Conservation (phyloP, 2,329 filamentous ascomycete genomes). For the Hypoxylon sp. region DNA sequence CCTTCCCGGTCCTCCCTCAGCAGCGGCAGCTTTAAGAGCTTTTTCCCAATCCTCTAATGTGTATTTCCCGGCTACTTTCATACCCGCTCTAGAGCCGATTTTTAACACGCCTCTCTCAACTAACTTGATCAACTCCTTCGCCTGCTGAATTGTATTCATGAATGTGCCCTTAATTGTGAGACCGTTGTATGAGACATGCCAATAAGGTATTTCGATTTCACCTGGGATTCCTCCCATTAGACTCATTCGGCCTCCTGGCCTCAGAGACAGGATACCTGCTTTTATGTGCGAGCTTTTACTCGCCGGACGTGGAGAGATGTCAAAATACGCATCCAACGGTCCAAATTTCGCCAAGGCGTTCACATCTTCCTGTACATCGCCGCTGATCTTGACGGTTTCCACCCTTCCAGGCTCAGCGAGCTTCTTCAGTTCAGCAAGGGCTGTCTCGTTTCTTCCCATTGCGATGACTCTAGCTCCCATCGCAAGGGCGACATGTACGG, state of each 20-base stretch:
- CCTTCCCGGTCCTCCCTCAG: constrained; percentile 34
- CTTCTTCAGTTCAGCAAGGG: constrained; percentile 48
- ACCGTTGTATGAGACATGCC: constrained; percentile 51
- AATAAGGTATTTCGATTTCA: constrained; percentile 51
- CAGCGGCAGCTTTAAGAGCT: constrained; percentile 34
- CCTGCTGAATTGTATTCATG: constrained; percentile 59
- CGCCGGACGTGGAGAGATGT: constrained; percentile 59
- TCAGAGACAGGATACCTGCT: constrained; percentile 52
- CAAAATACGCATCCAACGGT: constrained; percentile 58
- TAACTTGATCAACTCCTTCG: constrained; percentile 55
- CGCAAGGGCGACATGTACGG: constrained; percentile 59
- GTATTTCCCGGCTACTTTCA: constrained; percentile 31
- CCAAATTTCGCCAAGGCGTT: constrained; percentile 50
- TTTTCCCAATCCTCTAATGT: constrained; percentile 41
- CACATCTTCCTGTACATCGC: constrained; percentile 50
- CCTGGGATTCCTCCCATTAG: constrained; percentile 49
- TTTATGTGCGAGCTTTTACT: constrained; percentile 55
- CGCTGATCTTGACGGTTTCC: constrained; percentile 57
- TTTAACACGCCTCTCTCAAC: constrained; percentile 49
- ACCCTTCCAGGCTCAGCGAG: constrained; percentile 47
- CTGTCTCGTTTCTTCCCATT: constrained; percentile 56
- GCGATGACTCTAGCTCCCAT: constrained; percentile 65
- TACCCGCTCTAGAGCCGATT: constrained; percentile 35
- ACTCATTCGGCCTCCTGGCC: constrained; percentile 50
- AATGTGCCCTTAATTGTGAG: constrained; percentile 56